Conservation (phyloP, 2,329 filamentous ascomycete genomes). For the Paecilomyces variotii region DNA sequence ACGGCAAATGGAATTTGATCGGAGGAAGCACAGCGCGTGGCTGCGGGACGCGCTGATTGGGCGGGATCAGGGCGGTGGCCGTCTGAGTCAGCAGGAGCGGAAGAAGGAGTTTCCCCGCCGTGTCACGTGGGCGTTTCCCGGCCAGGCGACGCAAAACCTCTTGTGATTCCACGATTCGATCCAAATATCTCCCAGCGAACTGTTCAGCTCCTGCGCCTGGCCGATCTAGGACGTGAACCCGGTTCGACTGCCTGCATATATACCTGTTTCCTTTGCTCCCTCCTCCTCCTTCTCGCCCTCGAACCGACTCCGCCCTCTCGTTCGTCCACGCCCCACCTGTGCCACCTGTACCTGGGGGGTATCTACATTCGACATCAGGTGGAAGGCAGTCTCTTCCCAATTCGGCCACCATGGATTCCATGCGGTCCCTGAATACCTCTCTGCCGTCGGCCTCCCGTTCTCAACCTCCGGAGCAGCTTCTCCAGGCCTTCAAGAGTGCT, state of each 20-base stretch:
- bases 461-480: slow-evolving; percentile 50
- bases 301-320: slow-evolving; percentile 5
- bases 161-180: slow-evolving; percentile 2
- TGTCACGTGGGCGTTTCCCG: slow-evolving; percentile 28
- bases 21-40: slow-evolving; percentile 14
- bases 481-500: slow-evolving; percentile 85
- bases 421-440: slow-evolving; percentile 56
- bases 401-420: slow-evolving; percentile 49
- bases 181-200: no score
- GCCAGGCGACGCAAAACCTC: slow-evolving; percentile 11
- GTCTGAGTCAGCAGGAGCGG: slow-evolving; percentile 18
- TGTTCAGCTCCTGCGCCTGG: no score
- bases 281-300: slow-evolving; percentile 6
- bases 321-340: slow-evolving; percentile 3
- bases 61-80: slow-evolving; percentile 1
- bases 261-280: slow-evolving; percentile 2
- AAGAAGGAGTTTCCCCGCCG: slow-evolving; percentile 21
- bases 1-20: slow-evolving; percentile 25
- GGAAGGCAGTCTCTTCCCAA: background rate
- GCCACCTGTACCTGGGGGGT: background rate
- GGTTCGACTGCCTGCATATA: no score
- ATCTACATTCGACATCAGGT: background rate
- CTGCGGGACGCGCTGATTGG: slow-evolving; percentile 30
- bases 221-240: no score
- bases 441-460: slow-evolving; percentile 46